These are phyloP conservation scores for Gelatoporia subvermispora DNA, from an alignment of 768 basidiomycete species.

Conservation along the genomic window DNA sequence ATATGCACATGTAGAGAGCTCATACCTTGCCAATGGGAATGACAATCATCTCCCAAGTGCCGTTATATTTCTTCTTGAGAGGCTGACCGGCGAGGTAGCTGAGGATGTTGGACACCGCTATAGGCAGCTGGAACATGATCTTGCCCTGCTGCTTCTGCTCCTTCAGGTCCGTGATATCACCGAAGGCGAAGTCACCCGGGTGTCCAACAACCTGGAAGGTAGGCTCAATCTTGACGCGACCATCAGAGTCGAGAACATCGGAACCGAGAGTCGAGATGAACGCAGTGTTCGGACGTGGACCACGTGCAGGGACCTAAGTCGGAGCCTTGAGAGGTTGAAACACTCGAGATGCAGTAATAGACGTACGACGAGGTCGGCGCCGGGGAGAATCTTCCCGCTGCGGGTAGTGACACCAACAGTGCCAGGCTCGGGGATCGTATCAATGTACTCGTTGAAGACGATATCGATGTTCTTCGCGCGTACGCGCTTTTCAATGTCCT, in stretches of 20 bases:
- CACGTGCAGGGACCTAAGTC: constrained; percentile 24
- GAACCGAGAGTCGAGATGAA: constrained; percentile 41
- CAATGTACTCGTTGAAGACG: constrained; percentile 48
- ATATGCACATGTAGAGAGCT: background rate
- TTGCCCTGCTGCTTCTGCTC: constrained; percentile 63
- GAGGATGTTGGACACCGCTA: constrained; percentile 48
- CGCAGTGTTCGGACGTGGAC: constrained; percentile 44
- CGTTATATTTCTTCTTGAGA: constrained; percentile 39
- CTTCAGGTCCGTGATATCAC: constrained; percentile 58
- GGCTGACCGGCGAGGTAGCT: constrained; percentile 34
- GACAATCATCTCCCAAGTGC: constrained; percentile 47
- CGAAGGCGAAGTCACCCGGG: constrained; percentile 56
- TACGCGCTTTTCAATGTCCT: constrained; percentile 37
- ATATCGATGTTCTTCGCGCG: constrained; percentile 43
- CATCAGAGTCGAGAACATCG: constrained; percentile 27
- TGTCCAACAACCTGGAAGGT: constrained; percentile 52
- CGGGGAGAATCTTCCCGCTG: constrained; percentile 40
- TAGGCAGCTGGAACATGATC: constrained; percentile 33
- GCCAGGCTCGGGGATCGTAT: constrained; percentile 36
- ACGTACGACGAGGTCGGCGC: constrained; percentile 57
- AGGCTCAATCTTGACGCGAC: constrained; percentile 48
- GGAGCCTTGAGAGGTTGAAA: background rate
- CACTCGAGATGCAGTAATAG: background rate
- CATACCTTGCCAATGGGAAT: constrained; percentile 51
- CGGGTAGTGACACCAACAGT: constrained; percentile 40